phyloP scores from a whole-genome alignment of 129 eudicot species.

The Flaveria bidentis region DNA sequence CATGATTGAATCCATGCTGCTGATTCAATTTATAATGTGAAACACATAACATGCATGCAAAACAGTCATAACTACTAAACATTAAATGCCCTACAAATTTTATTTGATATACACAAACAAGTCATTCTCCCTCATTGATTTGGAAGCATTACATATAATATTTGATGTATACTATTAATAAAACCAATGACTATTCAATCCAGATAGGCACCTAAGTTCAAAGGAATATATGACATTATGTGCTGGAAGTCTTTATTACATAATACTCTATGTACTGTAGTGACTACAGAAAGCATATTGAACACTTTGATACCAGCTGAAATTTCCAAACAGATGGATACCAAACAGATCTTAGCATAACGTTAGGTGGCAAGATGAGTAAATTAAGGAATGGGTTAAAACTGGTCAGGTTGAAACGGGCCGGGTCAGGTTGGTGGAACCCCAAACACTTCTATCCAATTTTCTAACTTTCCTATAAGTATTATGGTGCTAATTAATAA shows the following conservation, averaged over 20 bases:
- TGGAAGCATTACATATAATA: background rate
- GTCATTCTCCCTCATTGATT: constrained; percentile 4
- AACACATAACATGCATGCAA: background rate
- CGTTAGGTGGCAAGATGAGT: background rate
- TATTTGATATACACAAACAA: background rate
- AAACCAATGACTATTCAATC: background rate
- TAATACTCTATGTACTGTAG: background rate
- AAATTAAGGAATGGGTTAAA: background rate
- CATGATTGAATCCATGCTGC: background rate
- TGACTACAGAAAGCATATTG: background rate
- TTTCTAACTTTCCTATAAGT: background rate
- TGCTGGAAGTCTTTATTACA: background rate
- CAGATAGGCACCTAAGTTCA: background rate
- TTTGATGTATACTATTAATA: background rate
- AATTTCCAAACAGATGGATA: background rate
- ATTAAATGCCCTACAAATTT: background rate
- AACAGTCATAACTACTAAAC: background rate
- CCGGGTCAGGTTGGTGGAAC: background rate
- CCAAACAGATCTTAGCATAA: background rate
- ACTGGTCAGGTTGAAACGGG: background rate
- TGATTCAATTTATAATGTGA: background rate
- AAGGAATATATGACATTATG: background rate
- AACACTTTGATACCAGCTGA: background rate
- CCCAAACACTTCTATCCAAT: background rate
- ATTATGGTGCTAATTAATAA: too few species aligned